Base-by-base conservation (phyloP, 2,329 filamentous ascomycete species). In the Trichoderma pleuroti region DNA sequence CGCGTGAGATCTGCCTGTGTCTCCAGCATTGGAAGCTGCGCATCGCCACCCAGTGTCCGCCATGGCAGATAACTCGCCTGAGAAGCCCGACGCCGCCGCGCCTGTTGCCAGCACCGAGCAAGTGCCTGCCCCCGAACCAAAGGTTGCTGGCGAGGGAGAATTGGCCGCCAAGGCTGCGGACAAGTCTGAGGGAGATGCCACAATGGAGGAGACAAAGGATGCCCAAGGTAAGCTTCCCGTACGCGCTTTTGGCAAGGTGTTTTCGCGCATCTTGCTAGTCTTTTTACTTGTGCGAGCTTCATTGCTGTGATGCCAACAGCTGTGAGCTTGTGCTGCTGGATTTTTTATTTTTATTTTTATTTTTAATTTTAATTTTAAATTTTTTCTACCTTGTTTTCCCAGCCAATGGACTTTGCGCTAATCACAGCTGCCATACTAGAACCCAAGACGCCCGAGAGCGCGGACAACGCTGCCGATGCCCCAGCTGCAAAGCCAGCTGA, bases 31-130 rank as follows among this genome's bases (percentile, higher is more conserved):
- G 70, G 66, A 70, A 62, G 39, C 62, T 70, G 76, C 74, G 74
- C 73, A 76, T 75, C 70, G 67, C 71, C 71, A 72, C 69, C 70
- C 68, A 68, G 68, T 60, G 61, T 72, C 70, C 75, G 76, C 76
- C 75, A 83, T 83, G 82, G 80, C 81, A 68, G 81, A 83, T 70
- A 79, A 78, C 74, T 66, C 77, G 62, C 74, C 74, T 72, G 80
- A 82, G 75, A 81, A 81, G 76, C 73, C 78, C 70, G 79, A 81
- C 68, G 78, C 74, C 70, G 74, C 79, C 63, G 74, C 81, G 71
- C 75, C 81, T 60, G 76, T 74, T 68, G 71, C 76, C 39, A 76
- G 77, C 74, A 79, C 80, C 57, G 77, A 78, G 72, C 75, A 76
- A 63, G 75, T 74, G 73, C 56, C 78, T 68, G 70, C 74, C 49